Evolutionary conservation across 2,329 filamentous ascomycete species (phyloP), one percentile per base, ranked within the genome.

Genomic region (Fusarium sp.): DNA sequence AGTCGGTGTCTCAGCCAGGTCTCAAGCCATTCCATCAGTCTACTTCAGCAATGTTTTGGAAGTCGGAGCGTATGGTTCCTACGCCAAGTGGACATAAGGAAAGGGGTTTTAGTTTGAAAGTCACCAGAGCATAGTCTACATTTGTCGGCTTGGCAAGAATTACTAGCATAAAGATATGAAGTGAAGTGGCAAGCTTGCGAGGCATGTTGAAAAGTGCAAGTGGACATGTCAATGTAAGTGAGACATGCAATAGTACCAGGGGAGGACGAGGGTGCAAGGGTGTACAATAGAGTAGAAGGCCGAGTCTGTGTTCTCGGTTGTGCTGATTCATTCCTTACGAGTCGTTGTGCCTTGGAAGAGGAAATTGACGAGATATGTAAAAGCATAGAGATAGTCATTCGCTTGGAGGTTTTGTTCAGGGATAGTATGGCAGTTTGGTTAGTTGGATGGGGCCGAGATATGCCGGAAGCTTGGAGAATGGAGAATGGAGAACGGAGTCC

Each of bases 141-240:
- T 54, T 36, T 19, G 28, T 47, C 24, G 13, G 15, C 33, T 50
- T 39, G 34, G n/a, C 38, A 21, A 28, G 40, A 39, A 31, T n/a
- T 59, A 33, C 45, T 33, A 52, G 6, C 21, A 28, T 15, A 7
- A 31, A 33, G 38, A n/a, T 38, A 31, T n/a, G n/a, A n/a, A n/a
- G n/a, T 24, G 36, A 26, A 38, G 57, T 19, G 26, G 36, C 40
- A 57, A 42, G n/a, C 24, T 42, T 38, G 10, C 33, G 9, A 65
- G 53, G 47, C 34, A 54, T 65, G 54, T 34, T 52, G 33, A 22
- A 34, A 33, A 43, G 24, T 33, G 38, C 49, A 68, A 49, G 64
- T 67, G 63, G 64, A 40, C 59, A 63, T 47, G 40, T 55, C 58
- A 67, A 67, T 67, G 19, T 55, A 44, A 42, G 64, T 68, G 65